Evolutionary conservation across 352 stramenopile genomes (phyloP).

Genomic region (Pythium oligandrum): DNA sequence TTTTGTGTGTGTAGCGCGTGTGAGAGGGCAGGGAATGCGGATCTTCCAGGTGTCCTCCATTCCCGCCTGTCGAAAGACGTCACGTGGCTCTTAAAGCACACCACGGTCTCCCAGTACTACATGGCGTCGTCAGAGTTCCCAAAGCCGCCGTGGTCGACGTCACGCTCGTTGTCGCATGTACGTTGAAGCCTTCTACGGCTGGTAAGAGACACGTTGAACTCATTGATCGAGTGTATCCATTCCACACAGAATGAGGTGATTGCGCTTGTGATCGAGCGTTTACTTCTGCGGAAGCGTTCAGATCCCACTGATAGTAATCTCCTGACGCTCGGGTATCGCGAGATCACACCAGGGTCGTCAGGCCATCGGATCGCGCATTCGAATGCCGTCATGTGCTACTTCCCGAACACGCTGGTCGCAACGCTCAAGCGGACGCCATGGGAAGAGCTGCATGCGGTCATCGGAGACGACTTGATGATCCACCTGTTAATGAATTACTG

Average conservation of each 20-base stretch:
- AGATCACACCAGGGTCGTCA: constrained; percentile 29
- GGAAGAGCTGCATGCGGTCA: constrained; percentile 39
- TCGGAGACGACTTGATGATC: constrained; percentile 64
- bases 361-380: constrained; percentile 52
- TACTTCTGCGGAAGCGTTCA: constrained; percentile 34
- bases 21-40: constrained; percentile 1
- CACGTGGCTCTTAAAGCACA: constrained; percentile 9
- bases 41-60: too few relatives aligned
- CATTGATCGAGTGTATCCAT: not conserved
- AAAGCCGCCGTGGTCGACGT: constrained; percentile 1
- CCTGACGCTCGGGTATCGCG: constrained; percentile 62
- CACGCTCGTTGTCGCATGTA: constrained; percentile 7
- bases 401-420: constrained; percentile 68
- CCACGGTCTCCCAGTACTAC: constrained; percentile 15
- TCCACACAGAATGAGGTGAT: constrained; percentile 14
- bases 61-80: too few relatives aligned
- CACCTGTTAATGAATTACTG: constrained; percentile 64
- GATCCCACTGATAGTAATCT: constrained; percentile 53
- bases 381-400: constrained; percentile 66
- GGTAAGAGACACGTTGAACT: not conserved
- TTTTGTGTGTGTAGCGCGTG: not conserved
- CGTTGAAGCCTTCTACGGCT: not conserved
- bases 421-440: constrained; percentile 52
- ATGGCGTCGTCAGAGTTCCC: constrained; percentile 1
- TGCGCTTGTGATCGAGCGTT: constrained; percentile 20